Percentiles rank a stretch among this genome's conserved stretches.
Conservation (phyloP, 768 basidiomycete genomes). For the Dentipellis sp. region DNA sequence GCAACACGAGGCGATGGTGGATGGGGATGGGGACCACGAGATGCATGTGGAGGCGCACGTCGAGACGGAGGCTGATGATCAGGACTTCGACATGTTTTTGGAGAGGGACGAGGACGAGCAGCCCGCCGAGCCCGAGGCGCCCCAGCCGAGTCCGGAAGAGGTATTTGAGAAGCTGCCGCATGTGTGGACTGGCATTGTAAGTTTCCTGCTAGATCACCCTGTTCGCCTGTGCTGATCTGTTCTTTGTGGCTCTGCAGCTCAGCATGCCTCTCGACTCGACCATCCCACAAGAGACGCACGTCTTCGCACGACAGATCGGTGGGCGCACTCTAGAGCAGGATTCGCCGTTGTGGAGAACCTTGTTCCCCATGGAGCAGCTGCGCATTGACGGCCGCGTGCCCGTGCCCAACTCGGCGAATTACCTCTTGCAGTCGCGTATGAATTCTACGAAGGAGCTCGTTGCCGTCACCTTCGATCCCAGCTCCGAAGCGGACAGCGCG, state of each 20-base stretch:
- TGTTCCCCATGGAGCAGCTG: slow-evolving; percentile 64
- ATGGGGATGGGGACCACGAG: slow-evolving; percentile 29
- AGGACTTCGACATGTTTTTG: slow-evolving; percentile 54
- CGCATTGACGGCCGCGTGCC: slow-evolving; percentile 82
- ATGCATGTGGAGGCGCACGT: slow-evolving; percentile 3
- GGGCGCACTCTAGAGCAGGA: slow-evolving; percentile 51
- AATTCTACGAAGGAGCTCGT: slow-evolving; percentile 73
- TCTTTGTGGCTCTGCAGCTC: slow-evolving; percentile 35
- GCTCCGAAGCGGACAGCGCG: slow-evolving; percentile 30
- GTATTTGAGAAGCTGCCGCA: slow-evolving; percentile 45
- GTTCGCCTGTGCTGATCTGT: not conserved
- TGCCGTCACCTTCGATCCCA: slow-evolving; percentile 64
- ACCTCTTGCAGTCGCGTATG: slow-evolving; percentile 69
- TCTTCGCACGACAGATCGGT: slow-evolving; percentile 71
- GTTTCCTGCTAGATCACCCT: slow-evolving; percentile 12
- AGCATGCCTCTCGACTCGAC: slow-evolving; percentile 73
- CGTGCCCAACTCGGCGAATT: slow-evolving; percentile 65
- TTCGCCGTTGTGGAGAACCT: slow-evolving; percentile 61
- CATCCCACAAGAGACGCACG: slow-evolving; percentile 54
- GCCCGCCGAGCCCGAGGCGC: slow-evolving; percentile 17
- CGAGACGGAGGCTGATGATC: slow-evolving; percentile 48
- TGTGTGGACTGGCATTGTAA: slow-evolving; percentile 73
- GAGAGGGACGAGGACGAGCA: slow-evolving; percentile 43
- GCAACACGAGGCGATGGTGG: slow-evolving; percentile 22
- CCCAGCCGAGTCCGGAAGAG: slow-evolving; percentile 15